Conservation (phyloP, 768 basidiomycete genomes). For the Phanerodontia chrysosporium region DNA sequence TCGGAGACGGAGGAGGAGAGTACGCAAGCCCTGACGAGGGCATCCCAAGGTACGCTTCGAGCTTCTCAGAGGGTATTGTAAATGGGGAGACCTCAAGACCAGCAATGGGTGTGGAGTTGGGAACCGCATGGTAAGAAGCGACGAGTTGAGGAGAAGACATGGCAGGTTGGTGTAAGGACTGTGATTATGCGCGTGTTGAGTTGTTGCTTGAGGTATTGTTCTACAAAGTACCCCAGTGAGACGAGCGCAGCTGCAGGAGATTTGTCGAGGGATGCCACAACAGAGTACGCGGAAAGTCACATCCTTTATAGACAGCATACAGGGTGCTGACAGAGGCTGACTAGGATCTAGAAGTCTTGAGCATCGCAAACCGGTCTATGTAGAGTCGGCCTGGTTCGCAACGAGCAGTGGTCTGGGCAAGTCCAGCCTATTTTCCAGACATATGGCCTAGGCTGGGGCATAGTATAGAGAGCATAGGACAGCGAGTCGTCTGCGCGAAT, state of each 20-base stretch:
- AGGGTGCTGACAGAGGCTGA: background rate
- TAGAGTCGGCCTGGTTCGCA: background rate
- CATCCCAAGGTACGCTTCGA: background rate
- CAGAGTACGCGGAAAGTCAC: too few relatives aligned
- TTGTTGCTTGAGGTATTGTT: background rate
- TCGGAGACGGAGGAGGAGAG: conserved; percentile 13
- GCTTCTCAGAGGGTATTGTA: background rate
- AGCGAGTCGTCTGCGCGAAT: too few relatives aligned
- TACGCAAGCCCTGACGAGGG: background rate
- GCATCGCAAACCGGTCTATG: too few relatives aligned
- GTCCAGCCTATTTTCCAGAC: too few relatives aligned
- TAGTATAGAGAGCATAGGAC: too few relatives aligned
- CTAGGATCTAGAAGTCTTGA: too few relatives aligned
- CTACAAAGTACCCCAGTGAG: background rate
- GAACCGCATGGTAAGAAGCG: background rate
- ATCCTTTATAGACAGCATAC: background rate
- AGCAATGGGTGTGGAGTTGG: background rate
- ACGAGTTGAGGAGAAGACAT: background rate
- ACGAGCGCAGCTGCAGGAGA: background rate
- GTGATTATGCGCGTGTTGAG: background rate
- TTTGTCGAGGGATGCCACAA: background rate
- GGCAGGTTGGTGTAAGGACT: background rate
- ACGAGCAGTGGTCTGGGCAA: background rate
- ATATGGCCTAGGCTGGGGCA: too few relatives aligned
- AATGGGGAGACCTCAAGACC: background rate